Evolutionary conservation across 331 rosid genomes (phyloP), one percentile per base, ranked within the genome.

Genomic region (Acacia pycnantha): DNA sequence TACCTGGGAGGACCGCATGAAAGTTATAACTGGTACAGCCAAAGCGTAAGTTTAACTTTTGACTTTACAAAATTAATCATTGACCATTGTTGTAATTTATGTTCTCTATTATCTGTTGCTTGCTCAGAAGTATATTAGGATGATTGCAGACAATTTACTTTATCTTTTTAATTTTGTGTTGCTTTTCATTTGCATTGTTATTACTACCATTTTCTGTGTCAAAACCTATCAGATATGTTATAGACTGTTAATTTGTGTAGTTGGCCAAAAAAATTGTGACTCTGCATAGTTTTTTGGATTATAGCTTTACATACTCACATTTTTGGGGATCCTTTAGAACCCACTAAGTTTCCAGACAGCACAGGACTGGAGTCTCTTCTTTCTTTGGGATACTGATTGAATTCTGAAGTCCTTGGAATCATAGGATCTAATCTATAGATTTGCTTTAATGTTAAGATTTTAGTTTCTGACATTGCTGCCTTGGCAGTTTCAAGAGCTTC

Each of bases 1-100:
- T 79, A 90, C 94, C 13, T 92, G 99, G 99, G 99, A 93, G 77
- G 97, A 97, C 7, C 97, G 98, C 70, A 89, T 92, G 94, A 96
- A 96, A 85, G 97, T 94, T 89, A 80, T 92, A 79, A 93, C 91
- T 70, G 95, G 98, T 73, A 96, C 99, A 50, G 99, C 97, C 41
- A 94, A 94, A 85, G 99, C 97, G 98, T 96, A 93, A 93, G 99
- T 88, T 83, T 51, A 73, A 29, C 69, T 22, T 79, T 56, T 58
- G 80, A 67, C 76, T 19, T 12, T 67, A 47, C 70, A 70, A 1
- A 15, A 14, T 43, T 47, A 51, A 58, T 24, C 13, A 54, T 54
- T 53, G 4, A 40, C 33, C 24, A 18, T 47, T 24, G 31, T 29
- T 16, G 35, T 66, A 40, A 61, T 71, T n/a, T 33, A 10, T 65